Evolutionary conservation across 495 filamentous ascomycete genomes (phyloP).

Genomic region (Lindgomyces ingoldianus): DNA sequence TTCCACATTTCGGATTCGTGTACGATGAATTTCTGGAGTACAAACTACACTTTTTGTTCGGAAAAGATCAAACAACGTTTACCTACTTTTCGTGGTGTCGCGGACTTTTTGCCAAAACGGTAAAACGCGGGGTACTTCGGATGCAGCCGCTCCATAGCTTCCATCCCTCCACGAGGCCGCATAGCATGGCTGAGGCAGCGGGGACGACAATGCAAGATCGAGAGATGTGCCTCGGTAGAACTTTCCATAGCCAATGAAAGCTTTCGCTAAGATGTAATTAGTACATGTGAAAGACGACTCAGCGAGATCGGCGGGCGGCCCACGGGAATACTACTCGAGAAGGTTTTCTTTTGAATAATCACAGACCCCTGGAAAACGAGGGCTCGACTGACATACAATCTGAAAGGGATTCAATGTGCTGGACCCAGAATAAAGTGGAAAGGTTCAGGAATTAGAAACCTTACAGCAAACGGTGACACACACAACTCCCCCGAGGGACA

Average conservation of each 20-base stretch:
- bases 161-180: background rate
- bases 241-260: background rate
- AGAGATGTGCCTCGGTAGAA: slow-evolving; percentile 12
- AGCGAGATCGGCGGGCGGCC: background rate
- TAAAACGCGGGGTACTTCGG: slow-evolving; percentile 14
- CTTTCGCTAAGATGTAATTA: background rate
- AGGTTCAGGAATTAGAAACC: no score
- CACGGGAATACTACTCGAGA: no score
- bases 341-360: no score
- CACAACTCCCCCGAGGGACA: no score
- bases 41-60: background rate
- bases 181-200: background rate
- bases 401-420: no score
- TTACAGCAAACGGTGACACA: no score
- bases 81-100: background rate
- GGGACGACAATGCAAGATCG: background rate
- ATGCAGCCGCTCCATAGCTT: background rate
- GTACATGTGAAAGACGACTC: slow-evolving; percentile 10
- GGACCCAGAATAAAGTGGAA: no score
- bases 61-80: background rate
- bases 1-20: background rate
- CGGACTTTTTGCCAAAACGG: slow-evolving; percentile 23
- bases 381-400: no score
- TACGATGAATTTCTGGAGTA: background rate
- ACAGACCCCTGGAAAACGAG: no score